Base-by-base conservation (phyloP, 257 asterid genomes). In the Solanum medicagineum region DNA sequence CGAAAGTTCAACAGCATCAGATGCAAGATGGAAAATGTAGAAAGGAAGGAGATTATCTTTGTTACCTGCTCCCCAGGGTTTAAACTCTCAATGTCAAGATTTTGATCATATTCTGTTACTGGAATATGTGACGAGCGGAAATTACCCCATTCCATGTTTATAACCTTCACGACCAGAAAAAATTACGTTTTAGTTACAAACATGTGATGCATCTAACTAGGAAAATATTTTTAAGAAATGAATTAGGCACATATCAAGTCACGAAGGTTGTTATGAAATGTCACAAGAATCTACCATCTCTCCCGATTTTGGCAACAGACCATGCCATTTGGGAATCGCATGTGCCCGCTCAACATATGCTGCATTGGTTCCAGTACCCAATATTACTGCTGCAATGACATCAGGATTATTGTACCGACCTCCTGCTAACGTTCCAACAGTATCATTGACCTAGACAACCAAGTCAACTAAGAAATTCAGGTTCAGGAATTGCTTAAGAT, bases 91-190 rank as follows among this genome's bases (percentile, higher is more conserved):
- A 90, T 91, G 88, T 96, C 98, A 32, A 96, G 94, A 83, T 87
- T 86, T 73, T 88, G 91, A 85, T 96, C 99, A 81, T 92, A 95
- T 86, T 92, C 94, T 12, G 99, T 93, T 53, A 94, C 88, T 22
- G 98, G 98, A 86, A 96, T 93, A 91, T 94, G 98, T 24, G 98
- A 91, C 17, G 98, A 95, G 60, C 90, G 91, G 84, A 96, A 95
- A 81, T 94, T 95, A 75, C 99, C 99, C 98, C 99, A 96, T 88
- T 96, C 99, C 97, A 93, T 93, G 93, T 96, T 96, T 87, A 97
- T 93, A 65, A 97, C 98, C 99, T 96, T 83, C 26, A 45, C 60
- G 16, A 32, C 60, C 77, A 80, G 80, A 69, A 42, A 54, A 17
- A 60, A 81, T 40, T 84, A 71, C 20, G 29, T 16, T 26, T 14